phyloP scores from a whole-genome alignment of 768 basidiomycete genomes.

The Rickenella mellea region DNA sequence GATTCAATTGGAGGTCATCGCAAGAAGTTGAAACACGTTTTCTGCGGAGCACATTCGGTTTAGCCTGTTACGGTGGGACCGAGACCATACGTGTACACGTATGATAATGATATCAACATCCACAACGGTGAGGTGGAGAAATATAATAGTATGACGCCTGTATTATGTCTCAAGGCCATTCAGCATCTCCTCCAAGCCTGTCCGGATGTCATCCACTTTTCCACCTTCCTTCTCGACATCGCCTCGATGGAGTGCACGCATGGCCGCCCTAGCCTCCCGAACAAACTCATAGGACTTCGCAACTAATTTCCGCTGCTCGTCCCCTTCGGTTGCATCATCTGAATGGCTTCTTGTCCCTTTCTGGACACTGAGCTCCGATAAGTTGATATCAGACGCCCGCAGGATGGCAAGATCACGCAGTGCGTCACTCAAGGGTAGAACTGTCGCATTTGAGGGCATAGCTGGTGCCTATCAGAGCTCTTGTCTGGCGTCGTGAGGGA shows the following conservation, averaged over 20 bases:
- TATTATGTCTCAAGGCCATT: conserved; percentile 17
- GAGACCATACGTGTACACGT: too few species aligned
- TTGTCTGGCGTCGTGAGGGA: too few species aligned
- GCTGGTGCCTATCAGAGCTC: too few species aligned
- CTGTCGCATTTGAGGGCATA: too few species aligned
- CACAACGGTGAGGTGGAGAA: too few species aligned
- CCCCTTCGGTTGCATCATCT: conserved; percentile 13
- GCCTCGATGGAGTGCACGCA: conserved; percentile 42
- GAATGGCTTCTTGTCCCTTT: conserved; percentile 1
- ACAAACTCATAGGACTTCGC: conserved; percentile 52
- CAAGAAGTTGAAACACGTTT: too few species aligned
- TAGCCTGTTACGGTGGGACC: too few species aligned
- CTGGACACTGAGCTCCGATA: conserved; percentile 21
- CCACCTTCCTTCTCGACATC: conserved; percentile 44
- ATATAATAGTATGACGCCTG: too few species aligned
- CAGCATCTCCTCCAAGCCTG: conserved; percentile 42
- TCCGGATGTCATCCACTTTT: conserved; percentile 47
- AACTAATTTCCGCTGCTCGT: conserved; percentile 24
- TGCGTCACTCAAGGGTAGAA: conserved; percentile 46
- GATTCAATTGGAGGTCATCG: too few species aligned
- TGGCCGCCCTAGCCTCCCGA: conserved; percentile 43
- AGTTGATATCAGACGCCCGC: conserved; percentile 44
- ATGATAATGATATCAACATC: too few species aligned
- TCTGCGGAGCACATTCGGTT: too few species aligned
- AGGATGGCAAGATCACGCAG: conserved; percentile 68